Evolutionary conservation across 2,329 filamentous ascomycete species (phyloP).

Genomic region (Neonectria hederae): DNA sequence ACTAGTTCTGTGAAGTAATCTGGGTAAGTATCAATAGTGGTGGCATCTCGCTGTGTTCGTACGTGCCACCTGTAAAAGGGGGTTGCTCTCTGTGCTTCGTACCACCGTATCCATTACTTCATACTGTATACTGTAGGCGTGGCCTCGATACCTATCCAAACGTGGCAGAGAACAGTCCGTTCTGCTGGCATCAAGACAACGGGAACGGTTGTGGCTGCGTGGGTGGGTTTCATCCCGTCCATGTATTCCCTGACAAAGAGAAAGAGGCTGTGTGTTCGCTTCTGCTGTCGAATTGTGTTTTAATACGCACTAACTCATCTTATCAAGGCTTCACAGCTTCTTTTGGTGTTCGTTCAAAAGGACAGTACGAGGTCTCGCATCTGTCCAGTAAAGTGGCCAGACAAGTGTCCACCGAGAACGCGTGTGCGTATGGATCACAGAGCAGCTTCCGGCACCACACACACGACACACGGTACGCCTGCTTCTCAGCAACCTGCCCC

Average conservation of each 20-base stretch:
- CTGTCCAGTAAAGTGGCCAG: neutral
- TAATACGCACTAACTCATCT: neutral
- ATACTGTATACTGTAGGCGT: neutral
- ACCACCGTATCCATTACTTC: neutral
- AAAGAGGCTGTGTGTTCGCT: no score
- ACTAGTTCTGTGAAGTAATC: no score
- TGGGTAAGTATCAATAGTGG: no score
- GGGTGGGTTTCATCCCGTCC: no score
- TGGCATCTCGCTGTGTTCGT: no score
- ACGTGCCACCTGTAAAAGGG: no score
- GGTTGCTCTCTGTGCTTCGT: neutral
- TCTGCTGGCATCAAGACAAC: neutral
- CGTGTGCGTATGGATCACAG: conserved; percentile 4
- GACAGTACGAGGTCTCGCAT: neutral
- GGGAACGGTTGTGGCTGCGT: neutral
- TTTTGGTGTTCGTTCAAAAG: neutral
- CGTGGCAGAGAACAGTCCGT: neutral
- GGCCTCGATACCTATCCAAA: no score
- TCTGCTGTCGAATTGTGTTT: neutral
- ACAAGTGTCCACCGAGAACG: conserved; percentile 4
- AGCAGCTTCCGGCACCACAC: neutral
- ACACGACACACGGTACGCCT: neutral
- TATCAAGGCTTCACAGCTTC: neutral
- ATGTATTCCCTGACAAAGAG: no score
- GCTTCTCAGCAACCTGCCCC: neutral